A percentile compares a stretch with the other conserved stretches of the same genome.
phyloP scores from a whole-genome alignment of 257 asterid genomes.

The Nicotiana sylvestris region DNA sequence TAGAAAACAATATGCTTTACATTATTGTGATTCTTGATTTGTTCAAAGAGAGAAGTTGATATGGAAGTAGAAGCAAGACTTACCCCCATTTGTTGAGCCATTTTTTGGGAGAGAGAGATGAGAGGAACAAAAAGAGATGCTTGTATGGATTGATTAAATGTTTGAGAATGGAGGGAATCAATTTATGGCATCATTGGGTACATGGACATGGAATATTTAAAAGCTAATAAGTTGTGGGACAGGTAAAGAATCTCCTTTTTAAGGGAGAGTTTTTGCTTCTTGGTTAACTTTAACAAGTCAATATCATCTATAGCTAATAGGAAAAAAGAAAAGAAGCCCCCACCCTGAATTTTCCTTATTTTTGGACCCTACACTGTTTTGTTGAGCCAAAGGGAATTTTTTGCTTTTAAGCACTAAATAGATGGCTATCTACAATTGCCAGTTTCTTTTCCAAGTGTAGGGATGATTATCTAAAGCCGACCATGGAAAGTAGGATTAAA shows the following conservation, averaged over 20 bases:
- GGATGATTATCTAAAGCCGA: conserved; percentile 15
- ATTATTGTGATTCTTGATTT: neutral
- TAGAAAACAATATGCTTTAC: neutral
- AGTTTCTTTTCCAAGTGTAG: neutral
- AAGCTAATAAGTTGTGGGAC: conserved; percentile 68
- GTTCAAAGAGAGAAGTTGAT: neutral
- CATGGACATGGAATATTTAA: conserved; percentile 62
- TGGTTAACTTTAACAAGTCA: conserved; percentile 12
- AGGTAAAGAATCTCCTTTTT: conserved; percentile 63
- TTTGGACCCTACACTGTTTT: conserved; percentile 30
- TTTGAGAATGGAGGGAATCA: conserved; percentile 40
- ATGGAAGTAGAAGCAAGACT: neutral
- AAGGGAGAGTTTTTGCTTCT: conserved; percentile 7
- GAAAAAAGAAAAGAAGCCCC: neutral
- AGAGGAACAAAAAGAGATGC: conserved; percentile 19
- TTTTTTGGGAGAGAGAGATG: conserved; percentile 8
- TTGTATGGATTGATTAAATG: conserved; percentile 7
- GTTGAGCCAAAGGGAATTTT: conserved; percentile 24
- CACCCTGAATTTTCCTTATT: conserved; percentile 4
- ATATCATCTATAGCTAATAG: neutral
- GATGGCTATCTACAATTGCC: conserved; percentile 11
- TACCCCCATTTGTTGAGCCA: conserved; percentile 58
- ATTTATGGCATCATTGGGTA: conserved; percentile 49
- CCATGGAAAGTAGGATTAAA: conserved; percentile 4
- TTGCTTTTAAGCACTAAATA: conserved; percentile 19